A percentile compares a stretch with the other conserved stretches of the same genome.
phyloP scores from a whole-genome alignment of 345 rosid genomes.

The Psidium friedrichsthalianum region DNA sequence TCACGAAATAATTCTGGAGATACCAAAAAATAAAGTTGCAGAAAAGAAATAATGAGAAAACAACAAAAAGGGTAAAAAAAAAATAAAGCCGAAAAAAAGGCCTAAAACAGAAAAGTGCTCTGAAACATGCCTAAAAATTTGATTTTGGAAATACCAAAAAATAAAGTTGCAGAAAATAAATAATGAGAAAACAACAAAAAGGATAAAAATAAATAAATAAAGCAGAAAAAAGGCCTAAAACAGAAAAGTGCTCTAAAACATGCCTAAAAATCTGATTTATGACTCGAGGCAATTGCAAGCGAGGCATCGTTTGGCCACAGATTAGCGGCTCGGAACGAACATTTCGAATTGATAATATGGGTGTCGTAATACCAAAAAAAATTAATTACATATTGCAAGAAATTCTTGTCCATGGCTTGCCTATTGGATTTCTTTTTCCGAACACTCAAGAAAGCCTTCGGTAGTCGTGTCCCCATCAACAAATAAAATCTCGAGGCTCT shows the following conservation, averaged over 20 bases:
- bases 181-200: not conserved
- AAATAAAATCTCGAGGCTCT: not conserved
- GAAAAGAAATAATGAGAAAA: not conserved
- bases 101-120: not conserved
- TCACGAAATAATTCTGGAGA: not conserved
- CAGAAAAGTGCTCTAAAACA: not conserved
- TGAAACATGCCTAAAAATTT: not conserved
- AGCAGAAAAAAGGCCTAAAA: not conserved
- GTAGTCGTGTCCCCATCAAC: not conserved
- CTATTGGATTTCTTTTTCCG: not conserved
- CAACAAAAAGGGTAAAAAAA: not conserved
- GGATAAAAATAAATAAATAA: not conserved
- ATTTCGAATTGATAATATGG: not conserved
- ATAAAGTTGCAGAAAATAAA: not conserved
- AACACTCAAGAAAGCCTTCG: not conserved
- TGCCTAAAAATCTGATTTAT: not conserved
- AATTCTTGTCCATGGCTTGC: not conserved
- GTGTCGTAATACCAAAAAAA: not conserved
- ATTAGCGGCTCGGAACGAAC: not conserved
- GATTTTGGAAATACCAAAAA: not conserved
- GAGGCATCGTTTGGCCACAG: not conserved
- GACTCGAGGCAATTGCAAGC: not conserved
- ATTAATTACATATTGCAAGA: not conserved
- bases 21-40: not conserved
- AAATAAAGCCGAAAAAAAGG: not conserved